Evolutionary conservation across 2,329 filamentous ascomycete species (phyloP).

Genomic region (Fusarium scirpi): DNA sequence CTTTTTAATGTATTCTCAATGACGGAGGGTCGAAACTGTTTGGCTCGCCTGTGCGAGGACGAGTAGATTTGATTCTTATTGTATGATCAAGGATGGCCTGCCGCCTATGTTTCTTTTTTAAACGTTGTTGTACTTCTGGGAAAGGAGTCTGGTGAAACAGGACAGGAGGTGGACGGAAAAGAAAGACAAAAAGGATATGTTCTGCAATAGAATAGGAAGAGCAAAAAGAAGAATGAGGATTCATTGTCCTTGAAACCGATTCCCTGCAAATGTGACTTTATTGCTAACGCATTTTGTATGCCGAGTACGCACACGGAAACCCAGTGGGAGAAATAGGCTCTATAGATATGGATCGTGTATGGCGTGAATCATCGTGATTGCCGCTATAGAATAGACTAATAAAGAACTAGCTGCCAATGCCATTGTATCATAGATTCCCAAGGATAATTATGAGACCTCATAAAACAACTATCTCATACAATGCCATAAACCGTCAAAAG

Average conservation of each 20-base stretch:
- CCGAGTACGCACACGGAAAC: background rate
- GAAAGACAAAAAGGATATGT: constrained; percentile 38
- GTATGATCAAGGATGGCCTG: constrained; percentile 32
- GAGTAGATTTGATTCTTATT: constrained; percentile 30
- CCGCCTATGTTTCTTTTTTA: constrained; percentile 13
- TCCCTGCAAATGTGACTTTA: background rate
- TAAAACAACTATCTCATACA: constrained; percentile 1
- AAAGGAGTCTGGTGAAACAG: constrained; percentile 30
- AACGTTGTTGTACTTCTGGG: constrained; percentile 27
- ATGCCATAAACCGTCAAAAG: constrained; percentile 4
- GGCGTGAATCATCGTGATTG: background rate
- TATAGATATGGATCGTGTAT: background rate
- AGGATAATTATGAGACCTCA: background rate
- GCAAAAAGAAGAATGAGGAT: constrained; percentile 36
- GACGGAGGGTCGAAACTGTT: constrained; percentile 16
- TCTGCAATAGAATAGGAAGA: constrained; percentile 38
- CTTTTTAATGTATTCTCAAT: constrained; percentile 34
- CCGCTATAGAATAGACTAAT: background rate
- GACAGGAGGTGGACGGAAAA: constrained; percentile 22
- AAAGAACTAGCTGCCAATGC: background rate
- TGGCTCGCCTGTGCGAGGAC: constrained; percentile 8
- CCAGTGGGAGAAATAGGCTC: background rate
- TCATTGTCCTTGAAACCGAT: constrained; percentile 17
- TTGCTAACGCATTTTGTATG: background rate
- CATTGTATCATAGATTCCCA: background rate